A percentile compares a stretch with the other conserved stretches of the same genome.
Conservation (phyloP, 2,329 filamentous ascomycete genomes). For the Cladobotryum mycophilum region DNA sequence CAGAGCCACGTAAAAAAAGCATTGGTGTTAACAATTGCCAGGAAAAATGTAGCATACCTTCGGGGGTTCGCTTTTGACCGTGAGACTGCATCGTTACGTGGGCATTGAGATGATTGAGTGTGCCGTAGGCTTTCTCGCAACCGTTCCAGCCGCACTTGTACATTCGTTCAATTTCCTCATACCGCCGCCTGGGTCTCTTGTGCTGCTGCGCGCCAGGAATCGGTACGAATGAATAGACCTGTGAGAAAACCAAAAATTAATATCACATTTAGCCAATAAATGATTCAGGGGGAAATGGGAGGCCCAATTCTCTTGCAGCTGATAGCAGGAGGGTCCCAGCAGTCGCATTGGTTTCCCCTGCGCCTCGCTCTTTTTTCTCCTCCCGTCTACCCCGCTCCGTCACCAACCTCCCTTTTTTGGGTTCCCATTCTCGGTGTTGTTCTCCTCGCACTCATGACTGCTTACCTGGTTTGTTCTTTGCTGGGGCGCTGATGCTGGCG, state of each 20-base stretch:
- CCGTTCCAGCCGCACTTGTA: conserved; percentile 99
- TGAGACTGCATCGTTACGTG: conserved; percentile 99
- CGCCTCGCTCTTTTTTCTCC: not conserved
- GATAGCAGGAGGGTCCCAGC: not conserved
- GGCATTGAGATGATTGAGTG: conserved; percentile 92
- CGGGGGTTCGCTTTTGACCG: conserved; percentile 86
- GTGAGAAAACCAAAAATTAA: conserved; percentile 25
- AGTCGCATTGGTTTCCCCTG: no score
- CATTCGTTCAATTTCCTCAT: conserved; percentile 99
- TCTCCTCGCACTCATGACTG: conserved; percentile 11
- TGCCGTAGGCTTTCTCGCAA: conserved; percentile 97
- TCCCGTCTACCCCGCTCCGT: not conserved
- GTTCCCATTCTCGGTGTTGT: not conserved
- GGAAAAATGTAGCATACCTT: conserved; percentile 60
- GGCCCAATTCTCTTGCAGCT: not conserved
- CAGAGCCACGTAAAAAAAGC: no score
- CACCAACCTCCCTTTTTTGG: not conserved
- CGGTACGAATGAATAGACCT: conserved; percentile 97
- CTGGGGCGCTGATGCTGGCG: conserved; percentile 48
- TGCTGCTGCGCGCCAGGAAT: conserved; percentile 96
- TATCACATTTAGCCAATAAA: not conserved
- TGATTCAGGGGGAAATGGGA: not conserved
- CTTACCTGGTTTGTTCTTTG: conserved; percentile 56
- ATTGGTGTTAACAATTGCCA: no score
- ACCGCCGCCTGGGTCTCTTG: conserved; percentile 86